Evolutionary conservation across 108 stramenopile species (phyloP), one percentile per base, ranked within the genome.

Genomic region (Parietichytrium sp.): DNA sequence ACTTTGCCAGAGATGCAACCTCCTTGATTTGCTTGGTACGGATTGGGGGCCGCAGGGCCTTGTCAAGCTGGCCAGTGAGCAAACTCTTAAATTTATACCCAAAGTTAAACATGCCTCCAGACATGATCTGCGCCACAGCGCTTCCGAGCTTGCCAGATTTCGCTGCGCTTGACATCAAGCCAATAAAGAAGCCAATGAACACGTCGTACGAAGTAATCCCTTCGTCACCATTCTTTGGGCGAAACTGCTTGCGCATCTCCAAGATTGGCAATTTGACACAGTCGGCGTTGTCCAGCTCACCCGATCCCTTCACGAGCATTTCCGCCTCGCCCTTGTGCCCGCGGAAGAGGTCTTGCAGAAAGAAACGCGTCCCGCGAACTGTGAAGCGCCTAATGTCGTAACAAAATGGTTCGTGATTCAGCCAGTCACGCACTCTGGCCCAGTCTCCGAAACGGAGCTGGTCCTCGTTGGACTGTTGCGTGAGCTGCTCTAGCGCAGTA

Each of bases 241-340:
- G 61, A 42, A 72, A 72, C 61, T 72, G 61, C 42, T 72, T 72
- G 61, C 61, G 61, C 61, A 72, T 72, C 42, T 72, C 61, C 12
- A 72, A 20, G 45, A 72, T 45, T 1, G 61, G 61, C 33, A 72
- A 20, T 42, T 72, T 72, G 38, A 72, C 61, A 25, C 38, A 33
- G 61, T 72, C 61, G 8, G 61, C 61, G 42, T 42, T 42, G 42
- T 72, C 61, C 1, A 72, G 38, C 23, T 42, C 45, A 42, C 61
- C 45, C 8, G 36, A 45, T n/a, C 61, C 45, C 61, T 45, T n/a
- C 33, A 72, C 61, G 3, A 72, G 61, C 42, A 45, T 33, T 45
- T 72, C 61, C 6, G 61, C 38, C 23, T 45, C 61, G 2, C 61
- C 61, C 61, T 72, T 36, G 42, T 72, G 61, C 6, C 61, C 61